A percentile compares a stretch with the other conserved stretches of the same genome.
Conservation (phyloP, 805 yeast genomes). For the Metschnikowia hibisci region DNA sequence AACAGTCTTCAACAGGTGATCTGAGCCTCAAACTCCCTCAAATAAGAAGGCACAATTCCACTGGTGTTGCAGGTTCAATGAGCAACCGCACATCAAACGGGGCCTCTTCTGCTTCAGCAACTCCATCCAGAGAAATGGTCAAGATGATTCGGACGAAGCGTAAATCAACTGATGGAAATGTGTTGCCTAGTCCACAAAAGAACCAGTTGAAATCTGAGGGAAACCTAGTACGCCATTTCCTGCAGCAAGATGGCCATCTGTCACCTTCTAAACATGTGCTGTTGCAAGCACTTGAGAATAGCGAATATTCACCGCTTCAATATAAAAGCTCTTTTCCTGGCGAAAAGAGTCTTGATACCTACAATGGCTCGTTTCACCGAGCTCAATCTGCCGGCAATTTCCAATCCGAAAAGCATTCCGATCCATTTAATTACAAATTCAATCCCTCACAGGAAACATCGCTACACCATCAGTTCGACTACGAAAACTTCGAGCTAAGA, state of each 20-base stretch:
- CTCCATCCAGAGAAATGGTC: conserved; percentile 1
- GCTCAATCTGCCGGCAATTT: conserved; percentile 37
- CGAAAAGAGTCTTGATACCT: not conserved
- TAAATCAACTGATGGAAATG: not conserved
- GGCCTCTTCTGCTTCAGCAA: not conserved
- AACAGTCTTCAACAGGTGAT: not conserved
- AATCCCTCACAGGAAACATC: conserved; percentile 6
- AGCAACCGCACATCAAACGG: conserved; percentile 1
- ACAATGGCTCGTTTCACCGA: conserved; percentile 13
- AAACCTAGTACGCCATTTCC: conserved; percentile 1
- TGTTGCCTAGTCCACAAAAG: not conserved
- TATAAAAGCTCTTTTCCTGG: not conserved
- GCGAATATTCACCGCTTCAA: not conserved
- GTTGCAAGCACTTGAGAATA: not conserved
- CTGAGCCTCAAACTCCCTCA: conserved; percentile 13
- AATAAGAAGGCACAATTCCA: conserved; percentile 25
- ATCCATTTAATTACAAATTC: not conserved
- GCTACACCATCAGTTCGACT: conserved; percentile 6
- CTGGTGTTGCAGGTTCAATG: not conserved
- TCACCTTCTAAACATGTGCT: conserved; percentile 1
- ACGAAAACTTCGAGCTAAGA: conserved; percentile 7
- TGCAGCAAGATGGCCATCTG: not conserved
- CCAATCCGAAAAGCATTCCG: conserved; percentile 3
- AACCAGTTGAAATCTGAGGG: conserved; percentile 2
- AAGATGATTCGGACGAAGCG: not conserved